phyloP scores from a whole-genome alignment of 2,329 filamentous ascomycete genomes.

The Endothia cerciana region DNA sequence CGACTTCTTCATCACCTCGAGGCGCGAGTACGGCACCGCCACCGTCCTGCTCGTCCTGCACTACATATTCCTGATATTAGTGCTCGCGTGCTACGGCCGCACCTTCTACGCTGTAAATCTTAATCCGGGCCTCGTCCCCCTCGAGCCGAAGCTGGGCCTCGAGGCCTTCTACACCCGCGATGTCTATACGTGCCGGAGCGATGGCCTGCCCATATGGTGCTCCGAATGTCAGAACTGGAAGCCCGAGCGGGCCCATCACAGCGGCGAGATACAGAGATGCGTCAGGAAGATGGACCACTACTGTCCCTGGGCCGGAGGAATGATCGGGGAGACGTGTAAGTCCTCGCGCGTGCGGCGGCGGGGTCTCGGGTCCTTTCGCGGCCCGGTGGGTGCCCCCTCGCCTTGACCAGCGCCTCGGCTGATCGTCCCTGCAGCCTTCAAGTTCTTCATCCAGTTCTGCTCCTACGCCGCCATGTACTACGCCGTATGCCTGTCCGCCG shows the following conservation, averaged over 20 bases:
- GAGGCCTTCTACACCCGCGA: slow-evolving; percentile 82
- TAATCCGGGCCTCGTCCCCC: slow-evolving; percentile 75
- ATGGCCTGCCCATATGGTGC: slow-evolving; percentile 88
- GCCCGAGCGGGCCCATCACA: slow-evolving; percentile 85
- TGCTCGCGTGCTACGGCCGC: slow-evolving; percentile 71
- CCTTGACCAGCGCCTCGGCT: slow-evolving; percentile 4
- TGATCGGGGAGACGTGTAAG: slow-evolving; percentile 79
- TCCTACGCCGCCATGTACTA: slow-evolving; percentile 74
- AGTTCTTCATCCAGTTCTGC: slow-evolving; percentile 90
- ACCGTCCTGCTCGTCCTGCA: slow-evolving; percentile 74
- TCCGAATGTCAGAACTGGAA: slow-evolving; percentile 85
- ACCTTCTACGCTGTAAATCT: slow-evolving; percentile 68
- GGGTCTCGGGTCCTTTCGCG: no score
- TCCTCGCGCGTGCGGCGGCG: no score
- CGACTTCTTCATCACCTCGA: slow-evolving; percentile 65
- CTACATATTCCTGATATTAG: slow-evolving; percentile 70
- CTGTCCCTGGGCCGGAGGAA: slow-evolving; percentile 95
- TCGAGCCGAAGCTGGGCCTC: slow-evolving; percentile 64
- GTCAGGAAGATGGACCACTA: slow-evolving; percentile 93
- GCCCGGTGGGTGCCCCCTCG: no score
- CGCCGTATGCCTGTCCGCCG: slow-evolving; percentile 63
- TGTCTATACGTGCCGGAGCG: slow-evolving; percentile 79
- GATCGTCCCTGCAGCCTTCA: slow-evolving; percentile 64
- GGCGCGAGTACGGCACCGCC: slow-evolving; percentile 58
- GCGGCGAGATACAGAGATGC: slow-evolving; percentile 78